Evolutionary conservation across 352 stramenopile genomes (phyloP), one percentile per base, ranked within the genome.

Genomic region (Pythium sp.): DNA sequence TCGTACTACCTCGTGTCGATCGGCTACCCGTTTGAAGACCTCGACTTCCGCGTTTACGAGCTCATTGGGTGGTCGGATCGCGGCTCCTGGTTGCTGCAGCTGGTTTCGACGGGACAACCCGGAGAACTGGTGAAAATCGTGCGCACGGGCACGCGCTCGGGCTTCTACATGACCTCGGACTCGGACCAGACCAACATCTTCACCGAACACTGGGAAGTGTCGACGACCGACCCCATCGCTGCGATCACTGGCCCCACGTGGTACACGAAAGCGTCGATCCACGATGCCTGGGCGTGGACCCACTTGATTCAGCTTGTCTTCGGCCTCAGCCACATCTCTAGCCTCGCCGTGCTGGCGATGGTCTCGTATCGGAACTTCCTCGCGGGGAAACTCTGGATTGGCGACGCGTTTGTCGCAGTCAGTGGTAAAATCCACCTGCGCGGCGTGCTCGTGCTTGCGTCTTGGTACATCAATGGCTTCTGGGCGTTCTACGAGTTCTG

Each of bases 251-350:
- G 30, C 15, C 80, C 71, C 67, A 64, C 73, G 47, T 87, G 75
- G 77, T 12, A 30, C 30, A 75, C 71, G 6, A 60, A 64, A 14
- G 46, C 73, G 0, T 9, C 73, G 0, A 67, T 81, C 26, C 51
- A 72, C n/a, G 74, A 87, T 41, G 77, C 75, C 5, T 87, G 79
- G 77, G 73, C 75, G 0, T 87, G 79, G 79, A 64, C 80, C 1
- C 79, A 87, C 36, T 61, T 68, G 8, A 65, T 87, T 36, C 79
- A 87, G 32, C 24, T 85, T n/a, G 38, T 79, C 18, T 83, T 87
- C 30, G 75, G 49, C 15, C 38, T 72, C 14, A 64, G 83, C 51
- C 78, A 68, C 0, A 47, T 79, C 22, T 73, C 75, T 4, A 76
- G 74, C 5, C 53, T 83, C 14, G 55, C 67, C 24, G 60, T 87